Evolutionary conservation across 179 eudicot genomes (phyloP).

Genomic region (Silene coronaria): DNA sequence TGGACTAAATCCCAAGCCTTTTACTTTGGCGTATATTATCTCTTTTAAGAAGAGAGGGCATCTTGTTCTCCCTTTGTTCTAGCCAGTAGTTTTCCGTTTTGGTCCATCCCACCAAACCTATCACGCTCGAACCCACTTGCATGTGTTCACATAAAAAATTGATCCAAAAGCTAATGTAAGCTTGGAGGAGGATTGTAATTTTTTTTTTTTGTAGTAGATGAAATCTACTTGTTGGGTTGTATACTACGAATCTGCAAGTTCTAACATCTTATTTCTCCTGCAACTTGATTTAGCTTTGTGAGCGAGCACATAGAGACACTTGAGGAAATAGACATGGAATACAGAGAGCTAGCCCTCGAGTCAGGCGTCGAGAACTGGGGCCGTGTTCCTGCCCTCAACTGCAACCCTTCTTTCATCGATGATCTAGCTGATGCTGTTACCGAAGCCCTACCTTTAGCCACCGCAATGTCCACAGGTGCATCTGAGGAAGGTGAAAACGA

Average conservation of each 20-base stretch:
- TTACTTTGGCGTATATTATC: not conserved
- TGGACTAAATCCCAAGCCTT: not conserved
- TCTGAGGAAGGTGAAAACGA: slow-evolving; percentile 46
- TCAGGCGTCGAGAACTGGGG: slow-evolving; percentile 96
- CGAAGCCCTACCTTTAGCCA: slow-evolving; percentile 86
- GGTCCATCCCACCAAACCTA: not conserved
- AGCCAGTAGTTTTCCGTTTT: not conserved
- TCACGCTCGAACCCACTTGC: not conserved
- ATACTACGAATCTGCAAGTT: not conserved
- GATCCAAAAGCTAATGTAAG: too few relatives aligned
- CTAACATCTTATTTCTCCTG: not conserved
- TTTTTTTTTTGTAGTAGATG: not conserved
- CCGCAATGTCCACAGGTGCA: slow-evolving; percentile 42
- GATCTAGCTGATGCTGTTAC: slow-evolving; percentile 93
- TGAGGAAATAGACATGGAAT: slow-evolving; percentile 98
- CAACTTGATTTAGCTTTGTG: slow-evolving; percentile 59
- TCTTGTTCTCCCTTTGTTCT: not conserved
- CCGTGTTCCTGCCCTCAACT: slow-evolving; percentile 95
- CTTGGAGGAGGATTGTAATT: too few relatives aligned
- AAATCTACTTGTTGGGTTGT: not conserved
- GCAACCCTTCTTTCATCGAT: slow-evolving; percentile 66
- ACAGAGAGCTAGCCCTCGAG: slow-evolving; percentile 76
- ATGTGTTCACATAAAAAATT: too few relatives aligned
- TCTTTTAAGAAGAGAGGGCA: too few relatives aligned
- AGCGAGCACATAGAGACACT: slow-evolving; percentile 99